These are phyloP conservation scores for Scheffersomyces cryptocercus DNA, from an alignment of 1,139 yeast species.

Conservation along the genomic window DNA sequence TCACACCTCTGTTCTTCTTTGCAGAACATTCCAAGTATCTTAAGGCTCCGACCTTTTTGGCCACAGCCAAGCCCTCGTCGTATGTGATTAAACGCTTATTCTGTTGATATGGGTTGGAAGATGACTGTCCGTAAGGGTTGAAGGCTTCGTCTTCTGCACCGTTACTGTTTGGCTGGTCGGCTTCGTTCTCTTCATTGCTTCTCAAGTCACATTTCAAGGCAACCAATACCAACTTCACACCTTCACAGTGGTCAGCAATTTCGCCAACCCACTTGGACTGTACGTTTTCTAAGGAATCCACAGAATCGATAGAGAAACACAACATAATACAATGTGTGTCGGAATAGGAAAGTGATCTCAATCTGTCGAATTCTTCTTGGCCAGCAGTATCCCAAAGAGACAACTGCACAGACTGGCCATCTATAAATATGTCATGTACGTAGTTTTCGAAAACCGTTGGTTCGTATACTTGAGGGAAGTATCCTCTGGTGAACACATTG, in stretches of 20 bases:
- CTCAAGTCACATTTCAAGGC: constrained; percentile 95
- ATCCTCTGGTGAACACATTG: constrained; percentile 95
- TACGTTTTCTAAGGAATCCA: constrained; percentile 92
- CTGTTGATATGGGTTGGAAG: constrained; percentile 38
- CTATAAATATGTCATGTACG: constrained; percentile 95
- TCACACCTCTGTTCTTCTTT: constrained; percentile 89
- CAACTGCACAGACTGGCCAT: constrained; percentile 87
- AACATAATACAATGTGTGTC: constrained; percentile 97
- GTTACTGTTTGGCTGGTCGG: constrained; percentile 24
- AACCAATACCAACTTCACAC: constrained; percentile 88
- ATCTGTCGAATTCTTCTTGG: constrained; percentile 94
- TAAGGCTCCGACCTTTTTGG: constrained; percentile 81
- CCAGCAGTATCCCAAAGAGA: constrained; percentile 99
- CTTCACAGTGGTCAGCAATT: constrained; percentile 95
- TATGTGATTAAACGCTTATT: constrained; percentile 63
- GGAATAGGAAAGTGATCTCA: constrained; percentile 85
- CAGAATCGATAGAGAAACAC: constrained; percentile 92
- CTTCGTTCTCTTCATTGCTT: constrained; percentile 40
- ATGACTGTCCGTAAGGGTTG: constrained; percentile 30
- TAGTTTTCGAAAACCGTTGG: constrained; percentile 98
- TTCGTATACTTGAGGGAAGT: constrained; percentile 97
- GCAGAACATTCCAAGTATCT: constrained; percentile 93
- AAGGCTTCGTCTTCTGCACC: constrained; percentile 39
- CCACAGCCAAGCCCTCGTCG: constrained; percentile 84
- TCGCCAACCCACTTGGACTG: constrained; percentile 94